Conservation (phyloP, 305 asterid genomes). For the Fraxinus floribunda region DNA sequence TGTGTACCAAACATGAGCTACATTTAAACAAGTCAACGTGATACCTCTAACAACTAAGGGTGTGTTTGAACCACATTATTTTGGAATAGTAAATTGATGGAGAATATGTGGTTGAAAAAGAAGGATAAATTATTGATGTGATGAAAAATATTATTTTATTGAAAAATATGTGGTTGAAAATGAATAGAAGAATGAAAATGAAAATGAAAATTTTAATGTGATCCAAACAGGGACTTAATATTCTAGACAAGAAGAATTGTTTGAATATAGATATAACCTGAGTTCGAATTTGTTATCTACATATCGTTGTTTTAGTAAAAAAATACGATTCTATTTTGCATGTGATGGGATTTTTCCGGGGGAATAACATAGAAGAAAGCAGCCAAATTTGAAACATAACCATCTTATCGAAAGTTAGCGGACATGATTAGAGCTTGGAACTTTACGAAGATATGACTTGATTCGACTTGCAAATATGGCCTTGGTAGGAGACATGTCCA, state of each 20-base stretch:
- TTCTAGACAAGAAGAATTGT: neutral
- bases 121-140: too few relatives aligned
- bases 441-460: neutral
- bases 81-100: too few relatives aligned
- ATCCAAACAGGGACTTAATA: too few relatives aligned
- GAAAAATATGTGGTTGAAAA: too few relatives aligned
- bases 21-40: neutral
- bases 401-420: neutral
- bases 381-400: neutral
- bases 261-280: too few relatives aligned
- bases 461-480: neutral
- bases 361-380: neutral
- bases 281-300: neutral
- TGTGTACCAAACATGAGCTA: too few relatives aligned
- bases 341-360: neutral
- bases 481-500: conserved; percentile 9
- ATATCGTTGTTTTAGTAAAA: neutral
- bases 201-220: too few relatives aligned
- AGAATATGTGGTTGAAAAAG: too few relatives aligned
- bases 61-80: too few relatives aligned
- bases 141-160: too few relatives aligned
- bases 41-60: too few relatives aligned
- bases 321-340: neutral
- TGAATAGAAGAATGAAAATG: too few relatives aligned
- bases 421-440: neutral